Evolutionary conservation across 441 rosid genomes (phyloP), one percentile per base, ranked within the genome.

Genomic region (Bocquillonia castaneifolia): DNA sequence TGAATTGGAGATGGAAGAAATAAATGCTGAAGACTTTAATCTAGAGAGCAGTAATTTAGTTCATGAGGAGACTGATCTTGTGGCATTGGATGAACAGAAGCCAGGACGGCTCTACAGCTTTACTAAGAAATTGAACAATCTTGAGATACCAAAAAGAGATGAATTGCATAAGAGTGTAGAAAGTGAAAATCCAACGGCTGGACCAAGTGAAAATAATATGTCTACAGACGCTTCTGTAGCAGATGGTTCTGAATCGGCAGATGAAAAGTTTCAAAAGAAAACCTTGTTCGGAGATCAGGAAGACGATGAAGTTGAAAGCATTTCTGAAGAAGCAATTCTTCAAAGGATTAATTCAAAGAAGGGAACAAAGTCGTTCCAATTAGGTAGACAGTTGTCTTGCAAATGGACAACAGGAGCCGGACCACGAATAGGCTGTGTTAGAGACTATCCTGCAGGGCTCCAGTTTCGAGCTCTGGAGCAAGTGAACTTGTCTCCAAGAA

Each of bases 351-450:
- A 85, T 67, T 90, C 98, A 1, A 90, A 80, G 61, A 87, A 84
- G 66, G 86, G 78, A 79, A 77, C 62, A n/a, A 79, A 75, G 52
- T 86, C 96, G 1, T 88, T 77, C 76, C 99, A 94, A 73, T 57
- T 94, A 52, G 98, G 93, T 47, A 81, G 74, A 76, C 98, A 92
- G 71, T 56, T 92, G 60, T 83, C 93, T 6, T 83, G 87, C 78
- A 88, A 74, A 73, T 92, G 99, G 99, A 88, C 97, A 48, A 88
- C 98, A 3, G 99, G 99, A 50, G 98, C 98, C n/a, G 99, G 99
- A 55, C 98, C 99, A 5, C 82, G 97, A n/a, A 94, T 92, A 1
- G 92, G 99, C 66, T 90, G 95, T 40, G 90, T 94, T 60, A 88
- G 93, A 77, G 96, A 94, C 73, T 94, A 88, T 72, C 99, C 97